A percentile compares a stretch with the other conserved stretches of the same genome.
These are phyloP conservation scores for Leccinum obscurum DNA, from an alignment of 768 basidiomycete genomes.

Conservation along the genomic window DNA sequence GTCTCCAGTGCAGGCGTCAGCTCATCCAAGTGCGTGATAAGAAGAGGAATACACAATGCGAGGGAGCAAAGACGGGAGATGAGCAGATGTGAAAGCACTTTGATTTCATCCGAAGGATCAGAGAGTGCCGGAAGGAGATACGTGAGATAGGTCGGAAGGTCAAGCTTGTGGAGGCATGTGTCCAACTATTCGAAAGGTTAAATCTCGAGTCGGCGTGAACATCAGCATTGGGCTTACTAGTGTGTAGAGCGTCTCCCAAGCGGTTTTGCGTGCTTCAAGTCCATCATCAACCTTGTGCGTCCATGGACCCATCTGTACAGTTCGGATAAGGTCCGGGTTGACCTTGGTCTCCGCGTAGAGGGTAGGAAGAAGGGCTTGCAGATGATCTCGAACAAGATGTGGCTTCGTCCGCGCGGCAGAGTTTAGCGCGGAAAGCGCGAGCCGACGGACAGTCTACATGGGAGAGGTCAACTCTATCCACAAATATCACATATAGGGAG, in stretches of 20 bases:
- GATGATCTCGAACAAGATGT: slow-evolving; percentile 84
- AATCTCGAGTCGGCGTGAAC: not conserved
- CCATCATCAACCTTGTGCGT: slow-evolving; percentile 97
- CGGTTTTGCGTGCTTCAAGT: slow-evolving; percentile 93
- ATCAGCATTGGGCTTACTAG: slow-evolving; percentile 54
- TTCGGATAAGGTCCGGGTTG: slow-evolving; percentile 78
- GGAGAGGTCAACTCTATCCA: not conserved
- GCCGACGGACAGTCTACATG: slow-evolving; percentile 79
- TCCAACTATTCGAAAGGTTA: slow-evolving; percentile 58
- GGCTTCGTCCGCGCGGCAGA: slow-evolving; percentile 96
- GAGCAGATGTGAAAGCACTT: slow-evolving; percentile 95
- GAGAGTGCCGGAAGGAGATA: slow-evolving; percentile 79
- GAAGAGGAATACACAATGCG: slow-evolving; percentile 36
- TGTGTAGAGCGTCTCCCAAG: slow-evolving; percentile 97
- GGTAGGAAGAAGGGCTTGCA: slow-evolving; percentile 70
- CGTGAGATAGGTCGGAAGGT: slow-evolving; percentile 81
- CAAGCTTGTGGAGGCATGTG: slow-evolving; percentile 86
- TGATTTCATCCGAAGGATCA: slow-evolving; percentile 95
- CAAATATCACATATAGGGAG: not conserved
- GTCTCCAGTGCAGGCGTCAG: slow-evolving; percentile 81
- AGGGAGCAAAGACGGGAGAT: slow-evolving; percentile 88
- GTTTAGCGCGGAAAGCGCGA: slow-evolving; percentile 89
- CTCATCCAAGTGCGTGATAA: slow-evolving; percentile 74
- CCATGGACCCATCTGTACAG: slow-evolving; percentile 97
- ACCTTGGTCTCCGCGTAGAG: slow-evolving; percentile 85